These are phyloP conservation scores for Yamadazyma triangularis DNA, from an alignment of 1,139 yeast species.

Conservation along the genomic window DNA sequence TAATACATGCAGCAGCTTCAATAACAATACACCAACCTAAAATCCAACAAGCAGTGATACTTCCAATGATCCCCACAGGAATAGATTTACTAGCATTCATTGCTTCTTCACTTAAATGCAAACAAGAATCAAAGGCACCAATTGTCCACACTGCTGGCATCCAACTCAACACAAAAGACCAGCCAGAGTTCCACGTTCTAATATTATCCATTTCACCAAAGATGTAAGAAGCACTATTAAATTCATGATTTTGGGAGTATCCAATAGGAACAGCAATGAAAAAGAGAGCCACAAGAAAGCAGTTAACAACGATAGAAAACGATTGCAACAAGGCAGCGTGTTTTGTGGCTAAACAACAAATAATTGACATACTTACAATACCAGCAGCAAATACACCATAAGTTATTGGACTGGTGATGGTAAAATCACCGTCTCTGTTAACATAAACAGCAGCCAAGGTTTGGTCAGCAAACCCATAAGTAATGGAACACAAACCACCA, in stretches of 20 bases:
- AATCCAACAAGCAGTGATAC: constrained; percentile 53
- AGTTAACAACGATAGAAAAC: constrained; percentile 52
- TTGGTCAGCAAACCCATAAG: constrained; percentile 35
- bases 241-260: constrained; percentile 22
- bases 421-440: constrained; percentile 26
- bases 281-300: constrained; percentile 52
- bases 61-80: constrained; percentile 53
- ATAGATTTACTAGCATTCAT: constrained; percentile 62
- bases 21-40: constrained; percentile 58
- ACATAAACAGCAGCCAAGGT: constrained; percentile 32
- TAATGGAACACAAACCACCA: constrained; percentile 36
- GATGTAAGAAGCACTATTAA: constrained; percentile 41
- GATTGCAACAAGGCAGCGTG: constrained; percentile 58
- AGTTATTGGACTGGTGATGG: constrained; percentile 24
- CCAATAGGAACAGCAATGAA: constrained; percentile 66
- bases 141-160: constrained; percentile 67
- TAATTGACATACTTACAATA: constrained; percentile 20
- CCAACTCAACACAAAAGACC: constrained; percentile 58
- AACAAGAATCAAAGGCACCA: constrained; percentile 67
- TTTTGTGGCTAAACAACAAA: constrained; percentile 31
- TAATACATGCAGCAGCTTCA: constrained; percentile 53
- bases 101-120: constrained; percentile 73
- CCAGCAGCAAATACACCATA: constrained; percentile 38
- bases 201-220: constrained; percentile 54
- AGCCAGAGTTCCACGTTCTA: constrained; percentile 61